These are phyloP conservation scores for Glycine tomentella DNA, from an alignment of 306 rosid species.

Conservation along the genomic window DNA sequence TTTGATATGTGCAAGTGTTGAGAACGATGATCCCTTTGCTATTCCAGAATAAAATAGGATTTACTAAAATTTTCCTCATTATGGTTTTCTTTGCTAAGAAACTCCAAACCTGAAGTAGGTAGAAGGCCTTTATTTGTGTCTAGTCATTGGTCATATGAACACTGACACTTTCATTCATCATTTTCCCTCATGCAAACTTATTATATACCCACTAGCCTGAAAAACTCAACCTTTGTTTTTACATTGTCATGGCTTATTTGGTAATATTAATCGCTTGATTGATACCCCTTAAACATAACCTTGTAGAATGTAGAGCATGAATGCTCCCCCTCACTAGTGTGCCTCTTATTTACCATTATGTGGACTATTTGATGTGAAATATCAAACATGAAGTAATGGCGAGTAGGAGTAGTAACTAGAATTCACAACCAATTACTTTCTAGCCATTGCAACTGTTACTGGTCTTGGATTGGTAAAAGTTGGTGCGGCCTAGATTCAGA, in stretches of 20 bases:
- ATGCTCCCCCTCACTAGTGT: background rate
- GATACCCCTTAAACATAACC: background rate
- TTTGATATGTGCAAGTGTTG: slow-evolving; percentile 18
- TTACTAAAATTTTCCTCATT: background rate
- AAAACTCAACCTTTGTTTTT: slow-evolving; percentile 6
- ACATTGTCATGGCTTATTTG: slow-evolving; percentile 13
- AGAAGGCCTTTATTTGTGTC: slow-evolving; percentile 12
- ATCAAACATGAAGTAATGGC: background rate
- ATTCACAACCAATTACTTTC: slow-evolving; percentile 3
- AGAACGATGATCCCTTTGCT: slow-evolving; percentile 21
- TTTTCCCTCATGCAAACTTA: slow-evolving; percentile 24
- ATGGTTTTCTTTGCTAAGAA: slow-evolving; percentile 36
- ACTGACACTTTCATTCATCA: background rate
- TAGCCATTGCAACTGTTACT: slow-evolving; percentile 12
- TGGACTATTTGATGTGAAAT: slow-evolving; percentile 27
- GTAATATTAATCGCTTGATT: background rate
- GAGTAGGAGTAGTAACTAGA: slow-evolving; percentile 21
- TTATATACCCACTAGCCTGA: background rate
- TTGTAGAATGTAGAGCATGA: slow-evolving; percentile 3
- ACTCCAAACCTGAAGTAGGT: background rate
- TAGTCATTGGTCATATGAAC: slow-evolving; percentile 15
- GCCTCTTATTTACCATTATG: background rate
- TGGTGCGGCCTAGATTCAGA: slow-evolving; percentile 15
- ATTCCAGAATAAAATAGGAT: slow-evolving; percentile 1
- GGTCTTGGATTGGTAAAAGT: background rate